Evolutionary conservation across 805 yeast species (phyloP).

Genomic region (Zygoascus biomembranicola): DNA sequence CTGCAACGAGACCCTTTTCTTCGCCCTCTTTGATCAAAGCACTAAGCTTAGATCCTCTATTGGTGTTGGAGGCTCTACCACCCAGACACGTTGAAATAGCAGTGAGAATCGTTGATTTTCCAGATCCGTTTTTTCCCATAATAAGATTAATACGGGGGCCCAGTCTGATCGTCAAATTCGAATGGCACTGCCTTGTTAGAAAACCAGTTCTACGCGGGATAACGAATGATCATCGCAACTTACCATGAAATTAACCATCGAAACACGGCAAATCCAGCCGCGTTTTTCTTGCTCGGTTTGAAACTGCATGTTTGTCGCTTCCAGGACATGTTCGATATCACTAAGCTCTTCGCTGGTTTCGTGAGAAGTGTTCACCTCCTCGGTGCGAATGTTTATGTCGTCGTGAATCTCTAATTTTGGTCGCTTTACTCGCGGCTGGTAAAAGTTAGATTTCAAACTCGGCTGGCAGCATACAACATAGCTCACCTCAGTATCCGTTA

Average conservation of each 20-base stretch:
- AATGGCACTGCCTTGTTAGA: constrained; percentile 39
- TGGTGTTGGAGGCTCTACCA: constrained; percentile 79
- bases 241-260: constrained; percentile 3
- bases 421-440: neutral
- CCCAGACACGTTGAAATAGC: constrained; percentile 85
- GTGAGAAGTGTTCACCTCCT: neutral
- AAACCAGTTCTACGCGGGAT: neutral
- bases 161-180: constrained; percentile 60
- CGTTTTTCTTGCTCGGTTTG: neutral
- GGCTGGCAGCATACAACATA: too few relatives aligned
- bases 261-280: neutral
- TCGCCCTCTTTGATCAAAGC: constrained; percentile 72
- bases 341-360: neutral
- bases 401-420: neutral
- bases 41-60: constrained; percentile 66
- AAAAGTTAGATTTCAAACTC: too few relatives aligned
- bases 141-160: constrained; percentile 81
- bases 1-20: constrained; percentile 54
- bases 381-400: neutral
- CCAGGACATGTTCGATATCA: neutral
- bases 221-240: neutral
- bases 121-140: constrained; percentile 86
- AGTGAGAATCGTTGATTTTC: constrained; percentile 81
- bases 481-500: too few relatives aligned
- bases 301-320: neutral